phyloP scores from a whole-genome alignment of 176 grass and related monocot species.

The maize (Zea mays) region DNA sequence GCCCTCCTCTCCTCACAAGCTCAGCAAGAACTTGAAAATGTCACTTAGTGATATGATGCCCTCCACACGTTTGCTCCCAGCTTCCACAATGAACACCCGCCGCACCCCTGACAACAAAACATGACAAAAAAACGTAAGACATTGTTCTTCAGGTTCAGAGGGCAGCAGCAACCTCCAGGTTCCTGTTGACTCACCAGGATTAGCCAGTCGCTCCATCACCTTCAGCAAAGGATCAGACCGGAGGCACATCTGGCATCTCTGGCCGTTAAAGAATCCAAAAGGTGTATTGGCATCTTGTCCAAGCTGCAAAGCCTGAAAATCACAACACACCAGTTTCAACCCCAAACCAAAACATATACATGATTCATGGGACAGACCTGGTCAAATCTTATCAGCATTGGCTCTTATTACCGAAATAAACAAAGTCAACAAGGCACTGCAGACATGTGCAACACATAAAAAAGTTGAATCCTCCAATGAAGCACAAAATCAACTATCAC shows the following conservation, averaged over 20 bases:
- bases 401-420: too few relatives aligned
- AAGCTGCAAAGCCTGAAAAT: conserved; percentile 80
- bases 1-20: conserved; percentile 38
- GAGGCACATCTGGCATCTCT: conserved; percentile 99
- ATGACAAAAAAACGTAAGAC: neutral
- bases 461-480: neutral
- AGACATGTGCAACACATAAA: neutral
- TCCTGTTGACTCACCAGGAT: conserved; percentile 57
- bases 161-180: neutral
- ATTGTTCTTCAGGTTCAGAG: neutral
- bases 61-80: conserved; percentile 95
- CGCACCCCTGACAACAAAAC: conserved; percentile 59
- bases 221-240: conserved; percentile 84
- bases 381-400: too few relatives aligned
- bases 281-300: conserved; percentile 78
- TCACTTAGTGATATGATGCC: conserved; percentile 91
- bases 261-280: conserved; percentile 72
- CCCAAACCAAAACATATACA: neutral
- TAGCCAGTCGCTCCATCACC: conserved; percentile 96
- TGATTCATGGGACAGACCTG: too few relatives aligned
- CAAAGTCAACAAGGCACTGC: too few relatives aligned
- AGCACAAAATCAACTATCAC: neutral
- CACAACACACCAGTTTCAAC: conserved; percentile 11
- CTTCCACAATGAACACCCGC: conserved; percentile 94
- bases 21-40: conserved; percentile 85